Base-by-base conservation (phyloP, 306 rosid genomes). In the Dicorynia guianensis region DNA sequence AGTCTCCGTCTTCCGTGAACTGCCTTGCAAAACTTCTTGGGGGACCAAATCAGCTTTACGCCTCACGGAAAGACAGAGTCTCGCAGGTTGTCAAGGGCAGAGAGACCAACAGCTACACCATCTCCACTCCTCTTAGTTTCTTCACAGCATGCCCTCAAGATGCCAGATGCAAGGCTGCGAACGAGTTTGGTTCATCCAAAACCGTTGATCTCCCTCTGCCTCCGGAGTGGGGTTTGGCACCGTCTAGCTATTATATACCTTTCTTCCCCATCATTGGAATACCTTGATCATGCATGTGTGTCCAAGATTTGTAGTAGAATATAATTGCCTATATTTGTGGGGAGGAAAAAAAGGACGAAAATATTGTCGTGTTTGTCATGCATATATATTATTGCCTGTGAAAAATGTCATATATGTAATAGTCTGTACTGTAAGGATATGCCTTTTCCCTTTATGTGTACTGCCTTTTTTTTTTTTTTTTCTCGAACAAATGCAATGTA, bases 181-280 rank as follows among this genome's bases (percentile, higher is more conserved):
- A 78, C 34, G n/a, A 80, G 33, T 50, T 85, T 18, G 88, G 85
- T 60, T 85, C 97, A 7, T 95, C 97, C 63, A 82, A 92, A 81
- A 95, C 92, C 5, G 4, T 92, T 11, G 64, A 95, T 82, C 58
- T 95, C 38, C 99, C 99, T 72, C 71, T 95, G 49, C 97, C 99
- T 30, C 92, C 84, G 5, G 89, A 86, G 72, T 95, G 97, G 99
- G 99, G 99, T 5, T 76, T 95, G 57, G 97, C 99, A 14, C 99
- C 99, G 0, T 81, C 86, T 34, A 92, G 97, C 89, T 84, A 76
- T 11, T 95, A 90, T 58, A 0, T 86, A 13, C 99, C 99, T 61
- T 87, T 84, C 79, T 0, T 92, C 71, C 97, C 99, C 35, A 95
- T 95, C 63, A 92, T 90, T 57, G 99, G 99, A 74, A 86, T 95